Percentiles rank a stretch among this genome's conserved stretches.
These are phyloP conservation scores for Elymus sibiricus DNA, from an alignment of 176 grass and related monocot species.

Conservation along the genomic window DNA sequence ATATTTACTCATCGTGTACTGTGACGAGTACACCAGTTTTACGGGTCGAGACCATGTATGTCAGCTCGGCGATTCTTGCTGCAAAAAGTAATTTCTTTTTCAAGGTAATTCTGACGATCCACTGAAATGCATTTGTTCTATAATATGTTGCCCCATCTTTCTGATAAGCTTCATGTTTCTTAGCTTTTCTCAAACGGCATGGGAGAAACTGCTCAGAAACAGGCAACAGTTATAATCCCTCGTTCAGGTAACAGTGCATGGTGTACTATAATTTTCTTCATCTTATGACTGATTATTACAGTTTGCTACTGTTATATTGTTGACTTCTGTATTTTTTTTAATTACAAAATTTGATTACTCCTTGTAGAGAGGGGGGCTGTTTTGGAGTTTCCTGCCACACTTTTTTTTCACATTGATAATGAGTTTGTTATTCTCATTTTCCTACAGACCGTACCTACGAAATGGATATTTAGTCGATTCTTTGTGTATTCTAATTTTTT, in stretches of 20 bases:
- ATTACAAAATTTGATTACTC: no score
- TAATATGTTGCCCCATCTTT: background rate
- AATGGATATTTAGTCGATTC: no score
- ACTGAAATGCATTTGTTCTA: background rate
- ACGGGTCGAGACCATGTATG: background rate
- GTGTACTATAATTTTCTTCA: background rate
- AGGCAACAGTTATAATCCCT: background rate
- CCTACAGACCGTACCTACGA: no score
- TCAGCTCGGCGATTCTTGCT: background rate
- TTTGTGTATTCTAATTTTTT: no score
- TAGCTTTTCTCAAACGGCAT: background rate
- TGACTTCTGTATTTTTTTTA: background rate
- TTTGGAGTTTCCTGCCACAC: no score
- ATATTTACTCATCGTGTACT: background rate
- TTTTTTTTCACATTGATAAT: no score
- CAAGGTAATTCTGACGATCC: background rate
- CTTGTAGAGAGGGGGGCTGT: no score
- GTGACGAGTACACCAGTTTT: background rate
- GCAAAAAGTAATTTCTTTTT: background rate
- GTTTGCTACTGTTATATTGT: background rate
- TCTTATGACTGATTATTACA: background rate
- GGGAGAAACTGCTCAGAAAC: background rate
- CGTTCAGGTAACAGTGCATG: background rate
- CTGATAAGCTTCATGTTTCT: background rate
- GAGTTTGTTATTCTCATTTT: no score